Evolutionary conservation across 192 early-diverging fungal species (phyloP).

Genomic region (Spizellomyces punctatus): DNA sequence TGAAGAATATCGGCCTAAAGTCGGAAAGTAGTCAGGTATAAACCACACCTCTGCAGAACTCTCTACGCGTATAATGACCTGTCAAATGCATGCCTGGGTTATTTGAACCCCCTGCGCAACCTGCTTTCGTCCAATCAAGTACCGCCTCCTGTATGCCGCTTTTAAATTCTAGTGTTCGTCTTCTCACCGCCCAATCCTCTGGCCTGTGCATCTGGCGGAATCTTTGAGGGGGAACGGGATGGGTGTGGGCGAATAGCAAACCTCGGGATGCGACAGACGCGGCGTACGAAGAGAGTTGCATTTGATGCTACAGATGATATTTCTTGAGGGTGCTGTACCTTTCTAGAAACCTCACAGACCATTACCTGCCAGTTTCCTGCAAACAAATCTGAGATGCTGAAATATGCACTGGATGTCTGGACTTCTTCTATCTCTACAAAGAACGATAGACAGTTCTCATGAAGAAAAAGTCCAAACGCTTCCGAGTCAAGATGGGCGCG

Average conservation of each 20-base stretch:
- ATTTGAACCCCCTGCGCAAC: too few relatives aligned
- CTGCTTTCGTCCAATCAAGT: too few relatives aligned
- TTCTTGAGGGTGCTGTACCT: not conserved
- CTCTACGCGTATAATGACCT: too few relatives aligned
- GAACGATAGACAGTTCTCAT: constrained; percentile 40
- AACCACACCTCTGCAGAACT: too few relatives aligned
- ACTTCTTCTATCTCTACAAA: constrained; percentile 45
- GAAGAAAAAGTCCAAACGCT: constrained; percentile 37
- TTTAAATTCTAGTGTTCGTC: too few relatives aligned
- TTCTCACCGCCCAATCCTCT: not conserved
- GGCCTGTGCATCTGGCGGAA: constrained; percentile 33
- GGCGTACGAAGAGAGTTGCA: constrained; percentile 25
- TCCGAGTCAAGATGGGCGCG: constrained; percentile 33
- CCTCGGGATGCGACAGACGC: constrained; percentile 42
- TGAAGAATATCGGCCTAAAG: too few relatives aligned
- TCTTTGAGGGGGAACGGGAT: constrained; percentile 31
- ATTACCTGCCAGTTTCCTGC: constrained; percentile 40
- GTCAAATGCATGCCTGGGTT: too few relatives aligned
- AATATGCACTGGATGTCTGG: constrained; percentile 22
- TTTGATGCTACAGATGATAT: constrained; percentile 23
- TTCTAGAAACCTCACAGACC: not conserved
- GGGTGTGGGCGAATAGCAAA: constrained; percentile 28
- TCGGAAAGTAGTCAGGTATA: too few relatives aligned
- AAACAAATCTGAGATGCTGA: constrained; percentile 35
- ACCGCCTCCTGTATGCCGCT: too few relatives aligned